Evolutionary conservation across 768 basidiomycete genomes (phyloP).

Genomic region (Leccinum barrowsii): DNA sequence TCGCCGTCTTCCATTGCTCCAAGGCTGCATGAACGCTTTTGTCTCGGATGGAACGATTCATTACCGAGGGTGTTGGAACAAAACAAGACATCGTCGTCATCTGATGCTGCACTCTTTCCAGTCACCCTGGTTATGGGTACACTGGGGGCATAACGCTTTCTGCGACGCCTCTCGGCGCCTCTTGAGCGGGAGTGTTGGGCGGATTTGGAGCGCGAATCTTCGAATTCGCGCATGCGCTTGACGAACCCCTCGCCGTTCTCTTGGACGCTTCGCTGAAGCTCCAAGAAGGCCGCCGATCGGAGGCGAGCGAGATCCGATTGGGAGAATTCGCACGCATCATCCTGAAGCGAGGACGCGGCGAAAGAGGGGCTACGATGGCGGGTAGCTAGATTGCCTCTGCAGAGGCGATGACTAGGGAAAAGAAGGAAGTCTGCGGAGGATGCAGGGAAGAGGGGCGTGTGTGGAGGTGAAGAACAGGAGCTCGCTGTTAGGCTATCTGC

Average conservation of each 20-base stretch:
- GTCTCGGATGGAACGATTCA: constrained; percentile 22
- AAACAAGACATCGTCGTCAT: constrained; percentile 55
- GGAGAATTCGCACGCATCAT: constrained; percentile 23
- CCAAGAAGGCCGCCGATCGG: constrained; percentile 62
- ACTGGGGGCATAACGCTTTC: constrained; percentile 36
- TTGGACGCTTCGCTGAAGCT: constrained; percentile 58
- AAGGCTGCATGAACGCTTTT: constrained; percentile 44
- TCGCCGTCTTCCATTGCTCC: constrained; percentile 41
- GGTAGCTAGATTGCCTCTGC: constrained; percentile 1
- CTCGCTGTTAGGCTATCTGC: constrained; percentile 27
- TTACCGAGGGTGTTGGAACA: constrained; percentile 31
- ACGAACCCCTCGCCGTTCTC: constrained; percentile 68
- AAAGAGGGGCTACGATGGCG: constrained; percentile 22
- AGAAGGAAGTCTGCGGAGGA: constrained; percentile 51
- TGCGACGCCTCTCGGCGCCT: constrained; percentile 40
- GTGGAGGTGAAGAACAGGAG: constrained; percentile 26
- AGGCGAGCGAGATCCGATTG: constrained; percentile 40
- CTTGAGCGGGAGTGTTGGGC: constrained; percentile 37
- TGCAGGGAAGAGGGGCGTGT: constrained; percentile 40
- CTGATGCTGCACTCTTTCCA: constrained; percentile 24
- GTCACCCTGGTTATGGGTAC: constrained; percentile 11
- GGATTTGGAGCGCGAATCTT: constrained; percentile 46
- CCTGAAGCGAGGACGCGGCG: constrained; percentile 12
- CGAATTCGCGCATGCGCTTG: constrained; percentile 71
- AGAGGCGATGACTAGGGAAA: constrained; percentile 29